These are phyloP conservation scores for Aureobasidium subglaciale DNA, from an alignment of 2,329 filamentous ascomycete genomes.

Conservation along the genomic window DNA sequence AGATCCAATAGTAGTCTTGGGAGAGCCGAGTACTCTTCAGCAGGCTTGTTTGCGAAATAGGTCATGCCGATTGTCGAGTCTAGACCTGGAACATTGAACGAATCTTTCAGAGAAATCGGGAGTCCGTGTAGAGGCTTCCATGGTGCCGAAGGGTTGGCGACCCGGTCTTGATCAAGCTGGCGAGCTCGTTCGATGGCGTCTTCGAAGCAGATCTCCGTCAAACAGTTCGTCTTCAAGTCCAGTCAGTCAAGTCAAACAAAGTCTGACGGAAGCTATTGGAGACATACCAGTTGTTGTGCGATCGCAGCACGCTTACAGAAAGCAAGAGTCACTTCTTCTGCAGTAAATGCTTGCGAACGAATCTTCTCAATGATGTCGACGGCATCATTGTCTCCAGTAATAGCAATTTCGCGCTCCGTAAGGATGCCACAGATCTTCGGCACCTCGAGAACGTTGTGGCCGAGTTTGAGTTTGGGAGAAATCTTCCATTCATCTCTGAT, in stretches of 20 bases:
- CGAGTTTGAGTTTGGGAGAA: background rate
- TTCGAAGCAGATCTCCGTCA: conserved; percentile 38
- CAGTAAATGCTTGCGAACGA: conserved; percentile 23
- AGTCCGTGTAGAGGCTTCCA: conserved; percentile 42
- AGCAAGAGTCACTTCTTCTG: conserved; percentile 27
- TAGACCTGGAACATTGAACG: conserved; percentile 52
- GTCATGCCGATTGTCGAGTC: conserved; percentile 56
- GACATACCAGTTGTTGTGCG: conserved; percentile 25
- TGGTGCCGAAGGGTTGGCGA: conserved; percentile 17
- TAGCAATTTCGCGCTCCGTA: conserved; percentile 40
- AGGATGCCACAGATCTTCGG: conserved; percentile 46
- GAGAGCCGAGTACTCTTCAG: conserved; percentile 28
- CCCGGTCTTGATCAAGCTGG: conserved; percentile 22
- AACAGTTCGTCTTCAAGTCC: conserved; percentile 21
- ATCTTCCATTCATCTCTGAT: conserved; percentile 18
- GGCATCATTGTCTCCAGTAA: conserved; percentile 47
- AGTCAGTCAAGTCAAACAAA: background rate
- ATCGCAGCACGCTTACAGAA: conserved; percentile 35
- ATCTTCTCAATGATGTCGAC: conserved; percentile 31
- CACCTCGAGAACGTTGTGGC: conserved; percentile 36
- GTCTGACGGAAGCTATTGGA: background rate
- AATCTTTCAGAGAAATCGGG: conserved; percentile 53
- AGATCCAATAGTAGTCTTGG: conserved; percentile 31
- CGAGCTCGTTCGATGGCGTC: conserved; percentile 25
- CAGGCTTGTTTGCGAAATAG: conserved; percentile 36